Base-by-base conservation (phyloP, 352 stramenopile genomes). In the Pythium volutum region DNA sequence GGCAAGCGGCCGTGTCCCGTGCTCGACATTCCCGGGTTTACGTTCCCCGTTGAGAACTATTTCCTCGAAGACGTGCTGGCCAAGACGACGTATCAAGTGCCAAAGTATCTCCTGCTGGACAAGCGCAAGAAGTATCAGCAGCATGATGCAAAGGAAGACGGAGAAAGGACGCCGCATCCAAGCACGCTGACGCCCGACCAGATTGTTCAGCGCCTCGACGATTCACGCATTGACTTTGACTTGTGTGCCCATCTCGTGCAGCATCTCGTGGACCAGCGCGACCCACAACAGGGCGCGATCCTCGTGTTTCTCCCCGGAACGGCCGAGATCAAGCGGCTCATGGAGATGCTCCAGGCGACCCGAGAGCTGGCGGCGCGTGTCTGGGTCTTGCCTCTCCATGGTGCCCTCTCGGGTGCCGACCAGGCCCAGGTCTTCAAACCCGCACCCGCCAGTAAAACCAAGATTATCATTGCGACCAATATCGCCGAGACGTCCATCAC, bases 161-260 rank as follows among this genome's bases (percentile, higher is more conserved):
- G 62, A 1, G 41, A 33, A 2, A 57, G 62, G 26, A 72, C 74
- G 10, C 54, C 61, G 0, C 77, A 81, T 33, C 45, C 22, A 12
- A 54, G 59, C 0, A 26, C 79, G 22, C 64, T 86, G 51, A 75
- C 75, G 1, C 64, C 76, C 0, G 55, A 73, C 12, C 72, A 89
- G 57, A 70, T 90, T 34, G 70, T 93, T 20, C 67, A 78, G 34
- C 77, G 86, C 33, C 67, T 97, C 41, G 92, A 98, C 60, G 89
- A 98, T 71, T 83, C 76, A 20, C 72, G 91, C 12, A 97, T 98
- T 29, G 97, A 98, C 71, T 98, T 98, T 70, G 88, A 97, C 46
- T 66, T 98, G 20, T 90, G 96, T 25, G 76, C 84, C n/a, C 73
- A 88, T 31, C 68, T 98, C 16, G 62, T 98, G 18, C 71, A 88